Evolutionary conservation across 805 yeast species (phyloP).

Genomic region (Candida morakotiae): DNA sequence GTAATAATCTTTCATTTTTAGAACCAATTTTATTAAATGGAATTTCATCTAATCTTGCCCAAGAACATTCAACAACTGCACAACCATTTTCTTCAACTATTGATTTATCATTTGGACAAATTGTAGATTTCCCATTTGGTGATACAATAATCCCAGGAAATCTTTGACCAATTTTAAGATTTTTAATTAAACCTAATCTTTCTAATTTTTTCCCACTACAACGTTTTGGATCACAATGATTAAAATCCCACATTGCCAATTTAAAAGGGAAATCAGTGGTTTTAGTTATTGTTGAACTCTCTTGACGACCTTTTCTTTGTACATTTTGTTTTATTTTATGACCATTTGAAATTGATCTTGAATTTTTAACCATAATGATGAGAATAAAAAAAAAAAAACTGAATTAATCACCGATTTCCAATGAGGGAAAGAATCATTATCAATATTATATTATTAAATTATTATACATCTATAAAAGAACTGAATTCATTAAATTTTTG

Average conservation of each 20-base stretch:
- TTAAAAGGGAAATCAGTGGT: slow-evolving; percentile 62
- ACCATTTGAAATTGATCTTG: slow-evolving; percentile 47
- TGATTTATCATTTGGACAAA: slow-evolving; percentile 80
- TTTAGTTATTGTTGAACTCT: slow-evolving; percentile 15
- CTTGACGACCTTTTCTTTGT: slow-evolving; percentile 34
- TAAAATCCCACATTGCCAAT: slow-evolving; percentile 98
- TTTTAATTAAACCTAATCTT: slow-evolving; percentile 76
- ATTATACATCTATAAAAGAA: background rate
- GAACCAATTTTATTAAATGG: slow-evolving; percentile 94
- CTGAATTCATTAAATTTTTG: background rate
- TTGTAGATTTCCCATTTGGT: slow-evolving; percentile 87
- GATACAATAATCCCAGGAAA: slow-evolving; percentile 88
- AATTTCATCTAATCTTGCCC: slow-evolving; percentile 98
- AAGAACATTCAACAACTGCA: slow-evolving; percentile 98
- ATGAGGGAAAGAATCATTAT: background rate
- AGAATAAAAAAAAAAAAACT: background rate
- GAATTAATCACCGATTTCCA: background rate
- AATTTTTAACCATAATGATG: slow-evolving; percentile 44
- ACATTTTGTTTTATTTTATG: slow-evolving; percentile 54
- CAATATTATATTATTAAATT: background rate
- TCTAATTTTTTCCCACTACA: slow-evolving; percentile 95
- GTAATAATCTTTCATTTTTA: slow-evolving; percentile 76
- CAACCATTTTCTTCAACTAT: slow-evolving; percentile 79
- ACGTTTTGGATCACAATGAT: slow-evolving; percentile 96
- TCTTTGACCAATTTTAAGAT: slow-evolving; percentile 86